A percentile compares a stretch with the other conserved stretches of the same genome.
Conservation (phyloP, 768 basidiomycete genomes). For the Lactifluus subvellereus region DNA sequence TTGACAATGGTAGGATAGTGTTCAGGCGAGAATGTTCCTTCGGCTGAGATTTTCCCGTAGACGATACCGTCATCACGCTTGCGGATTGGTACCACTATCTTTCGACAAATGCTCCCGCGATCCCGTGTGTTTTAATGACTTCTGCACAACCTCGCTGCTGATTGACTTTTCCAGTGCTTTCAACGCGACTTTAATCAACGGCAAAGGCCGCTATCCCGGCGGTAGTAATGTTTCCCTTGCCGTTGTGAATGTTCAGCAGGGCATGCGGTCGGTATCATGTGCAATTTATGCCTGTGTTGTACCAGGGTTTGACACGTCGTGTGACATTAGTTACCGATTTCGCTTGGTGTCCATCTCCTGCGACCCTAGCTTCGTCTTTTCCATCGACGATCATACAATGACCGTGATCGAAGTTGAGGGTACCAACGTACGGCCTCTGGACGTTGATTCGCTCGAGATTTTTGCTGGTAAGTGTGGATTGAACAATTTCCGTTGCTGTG, state of each 20-base stretch:
- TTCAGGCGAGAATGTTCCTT: background rate
- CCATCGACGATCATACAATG: slow-evolving; percentile 36
- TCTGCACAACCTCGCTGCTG: background rate
- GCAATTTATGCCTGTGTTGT: background rate
- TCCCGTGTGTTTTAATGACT: slow-evolving; percentile 2
- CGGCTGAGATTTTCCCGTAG: slow-evolving; percentile 24
- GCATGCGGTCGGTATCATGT: slow-evolving; percentile 24
- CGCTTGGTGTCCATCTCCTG: slow-evolving; percentile 23
- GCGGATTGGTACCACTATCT: slow-evolving; percentile 44
- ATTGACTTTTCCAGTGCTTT: slow-evolving; percentile 18
- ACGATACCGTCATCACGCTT: slow-evolving; percentile 43
- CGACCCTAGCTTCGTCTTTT: slow-evolving; percentile 37
- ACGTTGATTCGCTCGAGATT: slow-evolving; percentile 39
- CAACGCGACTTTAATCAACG: slow-evolving; percentile 49
- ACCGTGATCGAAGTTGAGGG: slow-evolving; percentile 42
- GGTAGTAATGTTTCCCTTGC: slow-evolving; percentile 40
- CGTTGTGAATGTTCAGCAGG: slow-evolving; percentile 39
- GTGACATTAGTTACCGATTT: slow-evolving; percentile 21
- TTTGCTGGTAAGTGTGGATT: slow-evolving; percentile 33
- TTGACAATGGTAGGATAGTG: slow-evolving; percentile 33
- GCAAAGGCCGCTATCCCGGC: slow-evolving; percentile 39
- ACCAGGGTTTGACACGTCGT: background rate
- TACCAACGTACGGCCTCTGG: slow-evolving; percentile 30
- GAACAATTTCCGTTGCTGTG: background rate
- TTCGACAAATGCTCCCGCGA: slow-evolving; percentile 30